Conservation (phyloP, 2,329 filamentous ascomycete genomes). For the Emergomyces africanus region DNA sequence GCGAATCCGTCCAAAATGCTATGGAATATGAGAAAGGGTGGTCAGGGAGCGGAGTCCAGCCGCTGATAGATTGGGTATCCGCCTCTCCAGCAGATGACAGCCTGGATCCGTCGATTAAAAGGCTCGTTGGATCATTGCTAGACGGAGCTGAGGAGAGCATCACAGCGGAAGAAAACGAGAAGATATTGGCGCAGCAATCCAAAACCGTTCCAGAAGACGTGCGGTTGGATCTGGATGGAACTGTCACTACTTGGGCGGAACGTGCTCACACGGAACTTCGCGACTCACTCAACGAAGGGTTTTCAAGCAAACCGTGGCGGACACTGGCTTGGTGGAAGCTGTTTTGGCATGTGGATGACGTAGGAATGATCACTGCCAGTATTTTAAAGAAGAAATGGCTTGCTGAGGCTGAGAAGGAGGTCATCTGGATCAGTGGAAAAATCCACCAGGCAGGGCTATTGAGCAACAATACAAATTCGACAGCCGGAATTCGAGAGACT, state of each 20-base stretch:
- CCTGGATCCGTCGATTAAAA: constrained; percentile 54
- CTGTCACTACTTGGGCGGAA: constrained; percentile 62
- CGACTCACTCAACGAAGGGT: constrained; percentile 63
- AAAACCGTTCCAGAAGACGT: constrained; percentile 30
- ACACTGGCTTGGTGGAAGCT: constrained; percentile 88
- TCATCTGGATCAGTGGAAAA: constrained; percentile 72
- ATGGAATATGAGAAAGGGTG: constrained; percentile 61
- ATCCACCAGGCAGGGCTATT: constrained; percentile 52
- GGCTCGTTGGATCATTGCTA: constrained; percentile 56
- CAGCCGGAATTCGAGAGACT: background rate
- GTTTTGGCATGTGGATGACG: constrained; percentile 89
- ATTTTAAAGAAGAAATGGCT: constrained; percentile 69
- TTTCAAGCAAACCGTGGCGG: constrained; percentile 63
- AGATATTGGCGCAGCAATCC: constrained; percentile 18
- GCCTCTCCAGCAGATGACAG: constrained; percentile 29
- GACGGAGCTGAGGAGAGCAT: constrained; percentile 25
- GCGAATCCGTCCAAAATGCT: constrained; percentile 56
- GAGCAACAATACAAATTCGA: constrained; percentile 9
- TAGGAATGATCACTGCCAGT: constrained; percentile 67
- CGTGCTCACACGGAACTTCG: constrained; percentile 72
- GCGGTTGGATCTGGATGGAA: constrained; percentile 40
- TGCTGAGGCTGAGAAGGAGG: constrained; percentile 60
- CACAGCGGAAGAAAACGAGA: constrained; percentile 17
- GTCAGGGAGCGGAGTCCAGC: constrained; percentile 57
- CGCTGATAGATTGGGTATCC: constrained; percentile 52